These are phyloP conservation scores for Ceratocystis diversiconidia DNA, from an alignment of 2,329 filamentous ascomycete genomes.

Conservation along the genomic window DNA sequence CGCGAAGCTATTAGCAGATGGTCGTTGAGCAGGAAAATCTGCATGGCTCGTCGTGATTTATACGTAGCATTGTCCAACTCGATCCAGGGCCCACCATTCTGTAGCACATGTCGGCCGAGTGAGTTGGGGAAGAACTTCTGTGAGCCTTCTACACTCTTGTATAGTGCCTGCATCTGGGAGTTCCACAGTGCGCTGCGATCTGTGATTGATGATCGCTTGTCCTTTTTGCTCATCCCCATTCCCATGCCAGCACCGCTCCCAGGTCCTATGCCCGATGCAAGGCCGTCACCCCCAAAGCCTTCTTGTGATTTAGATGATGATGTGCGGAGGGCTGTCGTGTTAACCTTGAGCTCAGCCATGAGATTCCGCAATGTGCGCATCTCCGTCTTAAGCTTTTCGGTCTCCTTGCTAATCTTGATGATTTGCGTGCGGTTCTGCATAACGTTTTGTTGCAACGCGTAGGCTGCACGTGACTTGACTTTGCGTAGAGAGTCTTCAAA, in stretches of 20 bases:
- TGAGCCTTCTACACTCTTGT: constrained; percentile 94
- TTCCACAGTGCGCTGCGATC: constrained; percentile 54
- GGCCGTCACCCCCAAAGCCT: constrained; percentile 35
- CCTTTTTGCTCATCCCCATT: constrained; percentile 47
- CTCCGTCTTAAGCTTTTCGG: constrained; percentile 90
- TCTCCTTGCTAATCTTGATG: constrained; percentile 98
- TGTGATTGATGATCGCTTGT: constrained; percentile 80
- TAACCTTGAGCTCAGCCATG: constrained; percentile 81
- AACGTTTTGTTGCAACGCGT: constrained; percentile 85
- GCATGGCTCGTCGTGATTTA: constrained; percentile 78
- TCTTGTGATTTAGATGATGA: constrained; percentile 36
- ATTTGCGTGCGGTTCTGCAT: constrained; percentile 97
- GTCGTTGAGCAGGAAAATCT: constrained; percentile 87
- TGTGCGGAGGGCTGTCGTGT: constrained; percentile 51
- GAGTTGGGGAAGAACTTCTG: constrained; percentile 91
- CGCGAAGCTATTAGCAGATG: constrained; percentile 80
- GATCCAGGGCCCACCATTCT: constrained; percentile 87
- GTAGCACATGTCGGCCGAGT: constrained; percentile 80
- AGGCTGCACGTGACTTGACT: constrained; percentile 62
- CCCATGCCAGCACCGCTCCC: constrained; percentile 31
- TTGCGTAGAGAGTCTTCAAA: constrained; percentile 65
- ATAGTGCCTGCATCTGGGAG: constrained; percentile 64
- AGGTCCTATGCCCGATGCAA: constrained; percentile 33
- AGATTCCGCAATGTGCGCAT: constrained; percentile 83
- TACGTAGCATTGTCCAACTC: constrained; percentile 96